phyloP scores from a whole-genome alignment of 768 basidiomycete genomes.

The Suillus subluteus region DNA sequence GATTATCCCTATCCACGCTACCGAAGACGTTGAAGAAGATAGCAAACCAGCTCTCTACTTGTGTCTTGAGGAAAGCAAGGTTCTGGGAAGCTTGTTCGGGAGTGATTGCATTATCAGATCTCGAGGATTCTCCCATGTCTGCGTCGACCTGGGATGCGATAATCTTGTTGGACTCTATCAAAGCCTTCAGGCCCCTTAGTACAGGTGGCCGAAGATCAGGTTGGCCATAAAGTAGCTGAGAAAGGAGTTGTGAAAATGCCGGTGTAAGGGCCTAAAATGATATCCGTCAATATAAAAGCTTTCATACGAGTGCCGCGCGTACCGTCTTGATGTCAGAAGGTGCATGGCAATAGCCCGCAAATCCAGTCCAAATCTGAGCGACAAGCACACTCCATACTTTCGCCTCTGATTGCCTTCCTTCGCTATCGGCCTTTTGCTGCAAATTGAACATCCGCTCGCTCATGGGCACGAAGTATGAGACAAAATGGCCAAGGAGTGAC shows the following conservation, averaged over 20 bases:
- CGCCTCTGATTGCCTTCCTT: slow-evolving; percentile 77
- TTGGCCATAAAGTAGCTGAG: slow-evolving; percentile 91
- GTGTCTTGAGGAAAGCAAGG: slow-evolving; percentile 68
- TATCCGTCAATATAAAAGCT: slow-evolving; percentile 13
- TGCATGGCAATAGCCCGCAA: slow-evolving; percentile 88
- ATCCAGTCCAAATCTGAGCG: slow-evolving; percentile 90
- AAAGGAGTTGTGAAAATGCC: slow-evolving; percentile 85
- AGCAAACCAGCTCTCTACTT: slow-evolving; percentile 92
- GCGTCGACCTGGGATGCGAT: slow-evolving; percentile 45
- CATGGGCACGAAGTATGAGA: slow-evolving; percentile 88
- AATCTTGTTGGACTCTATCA: slow-evolving; percentile 80
- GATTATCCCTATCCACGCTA: slow-evolving; percentile 71
- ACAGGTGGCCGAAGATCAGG: slow-evolving; percentile 81
- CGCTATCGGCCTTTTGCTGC: slow-evolving; percentile 77
- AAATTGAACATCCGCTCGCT: slow-evolving; percentile 92
- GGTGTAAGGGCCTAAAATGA: slow-evolving; percentile 65
- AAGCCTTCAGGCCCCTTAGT: slow-evolving; percentile 75
- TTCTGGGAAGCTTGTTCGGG: slow-evolving; percentile 66
- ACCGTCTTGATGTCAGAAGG: slow-evolving; percentile 77
- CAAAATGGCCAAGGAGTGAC: slow-evolving; percentile 83
- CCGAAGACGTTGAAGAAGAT: slow-evolving; percentile 98
- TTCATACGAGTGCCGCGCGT: slow-evolving; percentile 19
- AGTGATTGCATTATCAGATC: slow-evolving; percentile 44
- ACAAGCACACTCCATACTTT: slow-evolving; percentile 96
- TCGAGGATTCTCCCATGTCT: slow-evolving; percentile 26